Conservation (phyloP, 495 filamentous ascomycete species). For the Neurospora sp. region DNA sequence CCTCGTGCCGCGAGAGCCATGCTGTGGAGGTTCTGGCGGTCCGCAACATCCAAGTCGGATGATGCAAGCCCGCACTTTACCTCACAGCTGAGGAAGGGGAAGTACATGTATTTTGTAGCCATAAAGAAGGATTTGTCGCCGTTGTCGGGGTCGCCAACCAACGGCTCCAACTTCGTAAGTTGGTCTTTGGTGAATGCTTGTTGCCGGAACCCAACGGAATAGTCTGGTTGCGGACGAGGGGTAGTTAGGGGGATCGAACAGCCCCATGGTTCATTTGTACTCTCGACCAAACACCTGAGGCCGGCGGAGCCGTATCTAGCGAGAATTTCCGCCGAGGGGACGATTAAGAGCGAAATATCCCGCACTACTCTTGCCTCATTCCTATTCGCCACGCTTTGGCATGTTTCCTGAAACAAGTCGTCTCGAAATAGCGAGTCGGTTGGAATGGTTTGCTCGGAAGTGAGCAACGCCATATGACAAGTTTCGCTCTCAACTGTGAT, state of each 20-base stretch:
- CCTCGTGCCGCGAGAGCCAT: no score
- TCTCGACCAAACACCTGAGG: conserved; percentile 30
- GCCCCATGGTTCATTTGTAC: conserved; percentile 32
- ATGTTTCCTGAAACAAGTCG: conserved; percentile 23
- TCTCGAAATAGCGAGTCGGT: conserved; percentile 26
- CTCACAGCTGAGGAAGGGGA: no score
- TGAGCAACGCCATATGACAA: conserved; percentile 21
- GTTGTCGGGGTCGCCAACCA: conserved; percentile 18
- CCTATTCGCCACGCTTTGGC: conserved; percentile 17
- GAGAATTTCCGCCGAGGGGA: conserved; percentile 19
- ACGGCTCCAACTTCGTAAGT: conserved; percentile 28
- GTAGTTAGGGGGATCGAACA: conserved; percentile 23
- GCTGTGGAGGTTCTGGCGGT: no score
- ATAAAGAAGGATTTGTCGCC: conserved; percentile 6
- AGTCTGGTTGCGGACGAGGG: conserved; percentile 26
- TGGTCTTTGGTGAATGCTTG: conserved; percentile 32
- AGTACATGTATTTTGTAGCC: no score
- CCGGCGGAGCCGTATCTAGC: conserved; percentile 16
- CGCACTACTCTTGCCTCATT: conserved; percentile 26
- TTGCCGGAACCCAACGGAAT: conserved; percentile 29
- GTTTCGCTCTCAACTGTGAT: conserved; percentile 19
- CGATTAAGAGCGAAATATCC: conserved; percentile 8
- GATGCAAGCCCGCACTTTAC: no score
- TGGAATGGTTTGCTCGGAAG: conserved; percentile 19
- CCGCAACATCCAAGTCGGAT: no score